These are phyloP conservation scores for Apocynum venetum DNA, from an alignment of 257 asterid species.

Conservation along the genomic window DNA sequence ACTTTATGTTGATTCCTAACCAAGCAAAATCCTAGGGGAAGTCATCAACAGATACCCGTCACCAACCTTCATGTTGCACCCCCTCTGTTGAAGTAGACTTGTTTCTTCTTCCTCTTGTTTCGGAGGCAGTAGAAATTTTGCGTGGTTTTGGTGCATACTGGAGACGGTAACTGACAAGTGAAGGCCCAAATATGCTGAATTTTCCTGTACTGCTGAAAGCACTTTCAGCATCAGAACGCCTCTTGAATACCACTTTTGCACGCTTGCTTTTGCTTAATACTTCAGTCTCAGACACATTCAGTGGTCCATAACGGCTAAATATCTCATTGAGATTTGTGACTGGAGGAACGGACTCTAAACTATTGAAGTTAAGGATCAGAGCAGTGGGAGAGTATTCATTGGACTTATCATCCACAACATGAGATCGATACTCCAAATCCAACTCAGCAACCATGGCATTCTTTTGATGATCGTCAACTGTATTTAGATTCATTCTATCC, in stretches of 20 bases:
- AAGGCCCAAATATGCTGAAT: conserved; percentile 58
- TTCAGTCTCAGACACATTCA: conserved; percentile 51
- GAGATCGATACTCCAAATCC: conserved; percentile 21
- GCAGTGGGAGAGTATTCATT: conserved; percentile 47
- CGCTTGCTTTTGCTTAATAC: conserved; percentile 54
- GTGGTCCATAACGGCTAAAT: conserved; percentile 53
- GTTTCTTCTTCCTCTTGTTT: conserved; percentile 38
- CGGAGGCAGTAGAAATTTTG: conserved; percentile 31
- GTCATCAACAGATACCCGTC: not conserved
- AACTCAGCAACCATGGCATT: conserved; percentile 11
- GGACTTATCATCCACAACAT: conserved; percentile 19
- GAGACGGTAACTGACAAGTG: conserved; percentile 67
- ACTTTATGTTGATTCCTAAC: conserved; percentile 7
- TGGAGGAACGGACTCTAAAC: conserved; percentile 56
- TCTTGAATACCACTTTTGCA: conserved; percentile 59
- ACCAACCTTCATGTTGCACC: conserved; percentile 24
- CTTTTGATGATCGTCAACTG: conserved; percentile 17
- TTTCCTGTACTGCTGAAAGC: conserved; percentile 75
- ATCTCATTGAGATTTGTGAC: conserved; percentile 46
- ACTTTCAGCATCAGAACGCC: conserved; percentile 52
- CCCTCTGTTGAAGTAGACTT: conserved; percentile 16
- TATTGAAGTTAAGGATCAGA: conserved; percentile 46
- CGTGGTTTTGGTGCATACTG: conserved; percentile 30
- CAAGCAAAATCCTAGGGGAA: not conserved
- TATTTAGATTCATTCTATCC: conserved; percentile 11